phyloP scores from a whole-genome alignment of 768 basidiomycete species.

The Boletus tomentosulus region DNA sequence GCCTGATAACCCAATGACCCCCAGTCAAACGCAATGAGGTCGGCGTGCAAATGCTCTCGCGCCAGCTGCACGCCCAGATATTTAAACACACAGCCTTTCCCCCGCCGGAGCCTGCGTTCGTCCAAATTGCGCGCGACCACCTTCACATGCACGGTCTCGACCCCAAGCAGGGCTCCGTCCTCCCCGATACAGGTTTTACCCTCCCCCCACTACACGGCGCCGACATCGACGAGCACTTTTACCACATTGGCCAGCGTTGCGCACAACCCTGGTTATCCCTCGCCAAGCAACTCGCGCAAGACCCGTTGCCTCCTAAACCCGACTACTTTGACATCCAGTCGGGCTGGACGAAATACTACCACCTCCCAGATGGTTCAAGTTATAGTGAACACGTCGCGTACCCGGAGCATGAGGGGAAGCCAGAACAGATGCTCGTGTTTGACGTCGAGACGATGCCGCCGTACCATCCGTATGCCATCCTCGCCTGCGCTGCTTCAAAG shows the following conservation, averaged over 20 bases:
- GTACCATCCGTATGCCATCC: constrained; percentile 75
- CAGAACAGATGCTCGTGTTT: constrained; percentile 77
- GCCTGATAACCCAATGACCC: neutral
- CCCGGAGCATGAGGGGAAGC: constrained; percentile 57
- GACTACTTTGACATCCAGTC: constrained; percentile 50
- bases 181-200: constrained; percentile 76
- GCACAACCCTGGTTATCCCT: constrained; percentile 78
- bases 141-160: constrained; percentile 79
- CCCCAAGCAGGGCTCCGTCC: constrained; percentile 70
- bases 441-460: constrained; percentile 93
- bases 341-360: constrained; percentile 89
- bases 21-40: constrained; percentile 75
- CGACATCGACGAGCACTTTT: constrained; percentile 86
- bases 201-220: constrained; percentile 81
- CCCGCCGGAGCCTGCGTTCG: constrained; percentile 51
- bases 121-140: constrained; percentile 78
- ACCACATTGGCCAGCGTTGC: constrained; percentile 62
- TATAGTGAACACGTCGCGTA: constrained; percentile 68
- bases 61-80: constrained; percentile 74
- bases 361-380: constrained; percentile 68
- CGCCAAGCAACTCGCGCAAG: constrained; percentile 52
- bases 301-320: constrained; percentile 58
- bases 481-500: constrained; percentile 82
- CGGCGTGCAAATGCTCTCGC: constrained; percentile 91
- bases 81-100: constrained; percentile 70